Evolutionary conservation across 352 stramenopile genomes (phyloP).

Genomic region (Phytophthora aleatoria): DNA sequence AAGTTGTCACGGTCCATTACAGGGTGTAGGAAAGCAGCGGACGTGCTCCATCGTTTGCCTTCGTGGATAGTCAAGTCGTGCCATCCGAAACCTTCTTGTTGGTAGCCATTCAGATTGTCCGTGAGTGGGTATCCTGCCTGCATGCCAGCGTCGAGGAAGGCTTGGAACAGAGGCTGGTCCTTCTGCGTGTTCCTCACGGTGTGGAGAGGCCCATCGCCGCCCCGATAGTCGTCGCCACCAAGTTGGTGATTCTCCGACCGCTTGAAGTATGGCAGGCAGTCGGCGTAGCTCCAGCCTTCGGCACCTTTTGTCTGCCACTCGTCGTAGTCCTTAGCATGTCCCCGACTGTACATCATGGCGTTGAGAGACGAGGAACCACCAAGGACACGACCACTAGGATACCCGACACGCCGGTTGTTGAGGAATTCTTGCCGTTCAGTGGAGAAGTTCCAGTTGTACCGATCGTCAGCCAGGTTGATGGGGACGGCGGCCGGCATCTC

Average conservation of each 20-base stretch:
- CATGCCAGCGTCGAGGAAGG: slow-evolving; percentile 82
- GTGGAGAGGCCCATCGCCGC: slow-evolving; percentile 70
- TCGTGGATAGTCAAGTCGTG: slow-evolving; percentile 87
- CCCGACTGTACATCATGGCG: slow-evolving; percentile 89
- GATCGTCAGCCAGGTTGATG: slow-evolving; percentile 79
- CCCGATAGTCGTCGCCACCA: slow-evolving; percentile 72
- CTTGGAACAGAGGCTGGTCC: slow-evolving; percentile 82
- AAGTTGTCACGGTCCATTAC: slow-evolving; percentile 64
- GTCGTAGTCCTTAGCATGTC: slow-evolving; percentile 85
- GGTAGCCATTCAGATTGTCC: slow-evolving; percentile 86
- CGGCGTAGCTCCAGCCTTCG: slow-evolving; percentile 79
- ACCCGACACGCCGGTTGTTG: slow-evolving; percentile 74
- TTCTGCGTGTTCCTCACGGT: slow-evolving; percentile 63
- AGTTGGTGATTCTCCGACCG: slow-evolving; percentile 75
- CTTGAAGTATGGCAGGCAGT: slow-evolving; percentile 88
- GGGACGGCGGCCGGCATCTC: slow-evolving; percentile 85
- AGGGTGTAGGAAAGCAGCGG: slow-evolving; percentile 70
- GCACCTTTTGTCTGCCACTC: slow-evolving; percentile 76
- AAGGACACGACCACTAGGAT: slow-evolving; percentile 82
- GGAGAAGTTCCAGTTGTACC: slow-evolving; percentile 88
- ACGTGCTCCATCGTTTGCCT: slow-evolving; percentile 69
- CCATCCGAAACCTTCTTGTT: slow-evolving; percentile 87
- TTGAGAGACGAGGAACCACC: slow-evolving; percentile 88
- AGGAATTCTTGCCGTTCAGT: slow-evolving; percentile 84
- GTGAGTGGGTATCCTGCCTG: slow-evolving; percentile 83